Evolutionary conservation across 768 basidiomycete genomes (phyloP).

Genomic region (Russula ochroleuca): DNA sequence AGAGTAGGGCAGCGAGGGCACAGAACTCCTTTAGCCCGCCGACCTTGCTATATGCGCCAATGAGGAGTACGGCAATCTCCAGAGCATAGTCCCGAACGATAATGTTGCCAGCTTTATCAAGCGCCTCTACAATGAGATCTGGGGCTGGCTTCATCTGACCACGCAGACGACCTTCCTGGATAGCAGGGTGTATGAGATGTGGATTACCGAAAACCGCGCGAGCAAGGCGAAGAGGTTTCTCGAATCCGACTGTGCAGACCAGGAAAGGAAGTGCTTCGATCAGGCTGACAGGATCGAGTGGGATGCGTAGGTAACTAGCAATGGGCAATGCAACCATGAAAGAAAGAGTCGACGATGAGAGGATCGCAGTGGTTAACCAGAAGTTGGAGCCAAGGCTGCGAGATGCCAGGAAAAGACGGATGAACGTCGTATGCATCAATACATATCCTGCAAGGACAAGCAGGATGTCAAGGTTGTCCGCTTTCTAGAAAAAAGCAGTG

Average conservation of each 20-base stretch:
- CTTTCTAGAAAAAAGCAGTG: conserved; percentile 50
- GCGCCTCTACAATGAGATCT: conserved; percentile 79
- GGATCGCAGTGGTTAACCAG: conserved; percentile 69
- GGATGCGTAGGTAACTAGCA: conserved; percentile 72
- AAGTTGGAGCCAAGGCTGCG: conserved; percentile 76
- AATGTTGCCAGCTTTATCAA: conserved; percentile 69
- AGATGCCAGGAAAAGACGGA: conserved; percentile 84
- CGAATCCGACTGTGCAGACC: conserved; percentile 96
- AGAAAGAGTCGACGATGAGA: conserved; percentile 76
- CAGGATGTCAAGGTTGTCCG: conserved; percentile 92
- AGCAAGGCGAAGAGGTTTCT: conserved; percentile 92
- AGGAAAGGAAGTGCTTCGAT: conserved; percentile 97
- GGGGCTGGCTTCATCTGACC: conserved; percentile 68
- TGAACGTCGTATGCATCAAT: conserved; percentile 94
- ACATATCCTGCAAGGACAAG: conserved; percentile 91
- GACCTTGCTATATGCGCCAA: conserved; percentile 84
- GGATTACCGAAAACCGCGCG: conserved; percentile 85
- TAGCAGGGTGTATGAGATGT: conserved; percentile 38
- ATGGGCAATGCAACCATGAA: conserved; percentile 80
- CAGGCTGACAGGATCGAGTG: conserved; percentile 87
- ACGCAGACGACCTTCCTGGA: conserved; percentile 32
- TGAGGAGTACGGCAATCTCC: conserved; percentile 82
- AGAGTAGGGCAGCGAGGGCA: conserved; percentile 84
- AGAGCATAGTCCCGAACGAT: conserved; percentile 92
- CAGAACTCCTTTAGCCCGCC: conserved; percentile 92